These are phyloP conservation scores for Metschnikowia chrysomelidarum DNA, from an alignment of 805 yeast species.

Conservation along the genomic window DNA sequence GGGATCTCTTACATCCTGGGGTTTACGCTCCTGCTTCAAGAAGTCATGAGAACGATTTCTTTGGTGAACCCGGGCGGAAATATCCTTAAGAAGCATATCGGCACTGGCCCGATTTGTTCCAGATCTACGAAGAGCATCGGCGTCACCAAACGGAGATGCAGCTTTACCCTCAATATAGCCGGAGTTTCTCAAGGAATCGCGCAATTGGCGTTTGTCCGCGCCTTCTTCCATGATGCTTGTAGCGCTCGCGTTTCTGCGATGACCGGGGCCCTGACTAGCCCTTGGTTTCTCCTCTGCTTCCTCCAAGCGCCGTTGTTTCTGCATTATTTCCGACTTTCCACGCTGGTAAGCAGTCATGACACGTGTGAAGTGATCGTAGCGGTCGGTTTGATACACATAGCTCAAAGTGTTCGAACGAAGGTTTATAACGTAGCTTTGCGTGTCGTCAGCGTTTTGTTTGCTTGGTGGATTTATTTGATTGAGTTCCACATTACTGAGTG, in stretches of 20 bases:
- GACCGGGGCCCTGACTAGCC: conserved; percentile 11
- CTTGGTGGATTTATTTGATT: conserved; percentile 34
- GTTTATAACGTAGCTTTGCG: conserved; percentile 40
- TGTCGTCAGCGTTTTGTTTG: conserved; percentile 20
- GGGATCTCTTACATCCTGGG: conserved; percentile 10
- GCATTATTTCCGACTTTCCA: conserved; percentile 54
- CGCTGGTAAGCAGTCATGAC: conserved; percentile 55
- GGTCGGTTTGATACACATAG: conserved; percentile 60
- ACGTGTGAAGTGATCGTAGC: conserved; percentile 53
- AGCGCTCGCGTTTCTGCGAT: conserved; percentile 9
- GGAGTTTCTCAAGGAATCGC: conserved; percentile 50
- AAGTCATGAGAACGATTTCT: conserved; percentile 53
- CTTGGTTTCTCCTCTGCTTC: conserved; percentile 11
- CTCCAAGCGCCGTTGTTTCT: conserved; percentile 28
- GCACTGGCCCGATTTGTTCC: conserved; percentile 29
- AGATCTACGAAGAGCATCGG: conserved; percentile 11
- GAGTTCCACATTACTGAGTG: conserved; percentile 58
- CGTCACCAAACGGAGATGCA: conserved; percentile 12
- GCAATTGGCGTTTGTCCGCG: conserved; percentile 38
- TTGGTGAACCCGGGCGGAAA: conserved; percentile 61
- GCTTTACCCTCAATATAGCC: conserved; percentile 39
- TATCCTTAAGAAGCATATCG: conserved; percentile 51
- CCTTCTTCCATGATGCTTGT: conserved; percentile 21
- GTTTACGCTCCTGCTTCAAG: conserved; percentile 16
- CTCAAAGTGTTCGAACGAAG: conserved; percentile 47